Percentiles rank a stretch among this genome's conserved stretches.
Evolutionary conservation across 106 monocot genomes (phyloP).

Genomic region (Dendrobium catenatum): DNA sequence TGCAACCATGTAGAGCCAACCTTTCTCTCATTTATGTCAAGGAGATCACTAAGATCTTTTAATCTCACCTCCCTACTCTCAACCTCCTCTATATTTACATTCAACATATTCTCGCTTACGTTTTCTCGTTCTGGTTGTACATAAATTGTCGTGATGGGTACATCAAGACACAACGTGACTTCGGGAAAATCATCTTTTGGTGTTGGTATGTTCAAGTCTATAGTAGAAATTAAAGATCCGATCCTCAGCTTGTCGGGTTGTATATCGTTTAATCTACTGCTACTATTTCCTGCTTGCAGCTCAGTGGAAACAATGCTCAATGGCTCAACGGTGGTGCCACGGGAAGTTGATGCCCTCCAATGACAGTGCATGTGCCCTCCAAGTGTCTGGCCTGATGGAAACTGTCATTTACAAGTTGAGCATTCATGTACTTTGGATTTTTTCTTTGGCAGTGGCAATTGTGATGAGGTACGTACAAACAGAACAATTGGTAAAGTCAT

Average conservation of each 20-base stretch:
- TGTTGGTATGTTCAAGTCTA: slow-evolving; percentile 56
- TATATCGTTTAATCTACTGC: background rate
- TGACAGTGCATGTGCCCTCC: slow-evolving; percentile 67
- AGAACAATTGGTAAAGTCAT: no score
- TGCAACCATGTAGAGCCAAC: slow-evolving; percentile 59
- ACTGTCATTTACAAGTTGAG: slow-evolving; percentile 57
- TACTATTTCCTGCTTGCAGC: background rate
- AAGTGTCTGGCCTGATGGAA: slow-evolving; percentile 67
- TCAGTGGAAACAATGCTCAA: no score
- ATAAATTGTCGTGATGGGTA: slow-evolving; percentile 17
- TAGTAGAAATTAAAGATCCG: slow-evolving; percentile 8
- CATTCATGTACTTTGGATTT: slow-evolving; percentile 71
- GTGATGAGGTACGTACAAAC: background rate
- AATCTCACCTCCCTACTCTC: slow-evolving; percentile 45
- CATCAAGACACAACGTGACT: slow-evolving; percentile 21
- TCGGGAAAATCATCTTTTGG: background rate
- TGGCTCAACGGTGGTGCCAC: background rate
- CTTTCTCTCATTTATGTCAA: slow-evolving; percentile 33
- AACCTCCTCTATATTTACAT: slow-evolving; percentile 20
- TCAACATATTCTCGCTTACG: background rate
- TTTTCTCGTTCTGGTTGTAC: slow-evolving; percentile 26
- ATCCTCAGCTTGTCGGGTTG: background rate
- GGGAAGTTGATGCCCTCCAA: slow-evolving; percentile 35
- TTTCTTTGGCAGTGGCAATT: slow-evolving; percentile 23
- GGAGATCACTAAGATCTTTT: slow-evolving; percentile 60